Percentiles rank a stretch among this genome's conserved stretches.
Conservation (phyloP, 2,329 filamentous ascomycete species). For the Colletotrichum trifolii region DNA sequence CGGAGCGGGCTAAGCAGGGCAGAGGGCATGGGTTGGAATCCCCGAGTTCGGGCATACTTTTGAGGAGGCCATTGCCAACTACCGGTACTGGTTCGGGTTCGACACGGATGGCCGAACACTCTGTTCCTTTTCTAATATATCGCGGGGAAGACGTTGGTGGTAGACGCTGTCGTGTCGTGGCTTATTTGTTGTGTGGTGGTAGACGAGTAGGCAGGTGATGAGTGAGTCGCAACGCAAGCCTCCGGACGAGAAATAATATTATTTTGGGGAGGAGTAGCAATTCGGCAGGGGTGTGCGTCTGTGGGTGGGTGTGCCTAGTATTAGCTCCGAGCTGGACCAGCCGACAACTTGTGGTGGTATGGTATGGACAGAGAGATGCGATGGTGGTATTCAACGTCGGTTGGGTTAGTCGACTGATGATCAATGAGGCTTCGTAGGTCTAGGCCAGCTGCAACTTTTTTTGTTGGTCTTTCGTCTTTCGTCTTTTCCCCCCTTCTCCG, state of each 20-base stretch:
- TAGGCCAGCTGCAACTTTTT: conserved; percentile 29
- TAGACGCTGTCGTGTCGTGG: conserved; percentile 8
- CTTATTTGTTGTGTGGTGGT: conserved; percentile 27
- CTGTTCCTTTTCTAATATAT: conserved; percentile 41
- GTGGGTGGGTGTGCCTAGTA: conserved; percentile 37
- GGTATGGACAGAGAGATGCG: background rate
- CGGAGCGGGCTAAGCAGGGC: conserved; percentile 32
- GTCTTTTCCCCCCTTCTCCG: background rate
- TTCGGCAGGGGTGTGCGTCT: conserved; percentile 38
- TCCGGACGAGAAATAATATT: conserved; percentile 39
- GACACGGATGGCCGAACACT: conserved; percentile 40
- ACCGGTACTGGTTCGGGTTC: conserved; percentile 40
- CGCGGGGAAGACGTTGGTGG: conserved; percentile 26
- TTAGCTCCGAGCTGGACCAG: conserved; percentile 35
- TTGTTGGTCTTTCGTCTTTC: conserved; percentile 1
- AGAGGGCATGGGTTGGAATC: conserved; percentile 29
- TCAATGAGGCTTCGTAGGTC: conserved; percentile 33
- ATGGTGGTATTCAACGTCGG: conserved; percentile 32
- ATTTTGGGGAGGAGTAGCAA: conserved; percentile 40
- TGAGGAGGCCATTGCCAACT: conserved; percentile 69
- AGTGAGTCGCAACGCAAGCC: conserved; percentile 37
- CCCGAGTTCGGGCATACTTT: conserved; percentile 59
- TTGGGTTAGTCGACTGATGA: conserved; percentile 32
- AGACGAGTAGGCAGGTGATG: conserved; percentile 26
- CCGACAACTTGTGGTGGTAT: conserved; percentile 33